Evolutionary conservation across 1,284 basidiomycete species (phyloP).

Genomic region (Albatrellus sp.): DNA sequence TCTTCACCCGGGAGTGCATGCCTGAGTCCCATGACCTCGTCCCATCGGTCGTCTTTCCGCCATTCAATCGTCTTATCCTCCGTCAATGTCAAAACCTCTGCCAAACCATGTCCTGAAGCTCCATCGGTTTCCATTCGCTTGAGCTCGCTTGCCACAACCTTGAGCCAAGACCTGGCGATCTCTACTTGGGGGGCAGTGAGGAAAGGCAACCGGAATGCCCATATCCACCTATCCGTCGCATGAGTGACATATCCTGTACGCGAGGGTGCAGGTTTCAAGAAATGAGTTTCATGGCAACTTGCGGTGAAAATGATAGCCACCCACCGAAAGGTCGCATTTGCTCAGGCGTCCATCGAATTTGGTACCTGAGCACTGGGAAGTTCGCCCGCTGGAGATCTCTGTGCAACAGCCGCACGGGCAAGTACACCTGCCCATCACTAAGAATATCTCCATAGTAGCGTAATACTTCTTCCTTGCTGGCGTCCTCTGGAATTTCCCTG

Average conservation of each 20-base stretch:
- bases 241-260: conserved; percentile 55
- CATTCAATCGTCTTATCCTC: conserved; percentile 41
- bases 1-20: conserved; percentile 16
- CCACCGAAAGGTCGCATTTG: conserved; percentile 39
- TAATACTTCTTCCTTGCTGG: conserved; percentile 28
- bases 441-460: conserved; percentile 47
- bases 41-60: conserved; percentile 38
- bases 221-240: conserved; percentile 42
- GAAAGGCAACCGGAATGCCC: conserved; percentile 30
- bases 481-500: conserved; percentile 22
- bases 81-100: conserved; percentile 34
- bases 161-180: conserved; percentile 39
- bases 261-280: neutral
- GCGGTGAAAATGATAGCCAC: conserved; percentile 7
- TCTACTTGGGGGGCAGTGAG: conserved; percentile 29
- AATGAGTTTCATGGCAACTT: too few species aligned
- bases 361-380: conserved; percentile 57
- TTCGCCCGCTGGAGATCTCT: conserved; percentile 41
- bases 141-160: conserved; percentile 29
- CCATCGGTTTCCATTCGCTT: conserved; percentile 23
- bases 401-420: conserved; percentile 52
- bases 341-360: conserved; percentile 58
- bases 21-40: conserved; percentile 26
- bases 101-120: conserved; percentile 18
- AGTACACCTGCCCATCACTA: conserved; percentile 57